phyloP scores from a whole-genome alignment of 768 basidiomycete genomes.

The Cubamyces sp. region DNA sequence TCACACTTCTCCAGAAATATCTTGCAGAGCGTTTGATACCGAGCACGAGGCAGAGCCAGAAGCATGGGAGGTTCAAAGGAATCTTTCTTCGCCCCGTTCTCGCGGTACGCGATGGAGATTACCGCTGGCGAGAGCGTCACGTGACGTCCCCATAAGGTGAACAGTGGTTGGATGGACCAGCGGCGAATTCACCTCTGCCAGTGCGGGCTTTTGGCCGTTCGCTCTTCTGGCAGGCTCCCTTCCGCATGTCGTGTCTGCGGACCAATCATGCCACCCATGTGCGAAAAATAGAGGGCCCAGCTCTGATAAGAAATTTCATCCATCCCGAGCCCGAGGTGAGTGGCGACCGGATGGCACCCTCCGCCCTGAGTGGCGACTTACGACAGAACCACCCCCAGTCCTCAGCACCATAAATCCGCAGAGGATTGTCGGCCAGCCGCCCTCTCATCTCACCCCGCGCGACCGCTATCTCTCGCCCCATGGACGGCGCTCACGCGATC shows the following conservation, averaged over 20 bases:
- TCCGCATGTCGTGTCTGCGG: slow-evolving; percentile 3
- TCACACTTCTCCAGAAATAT: slow-evolving; percentile 4
- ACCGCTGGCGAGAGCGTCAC: slow-evolving; percentile 9
- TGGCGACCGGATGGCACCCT: neutral
- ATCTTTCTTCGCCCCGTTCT: slow-evolving; percentile 5
- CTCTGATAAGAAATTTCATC: slow-evolving; percentile 25
- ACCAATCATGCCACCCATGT: slow-evolving; percentile 33
- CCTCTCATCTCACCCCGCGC: neutral
- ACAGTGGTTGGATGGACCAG: slow-evolving; percentile 3
- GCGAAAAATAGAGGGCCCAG: slow-evolving; percentile 5
- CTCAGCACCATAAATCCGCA: slow-evolving; percentile 9
- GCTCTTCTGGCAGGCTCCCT: slow-evolving; percentile 19
- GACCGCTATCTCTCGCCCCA: slow-evolving; percentile 3
- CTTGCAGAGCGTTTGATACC: slow-evolving; percentile 5
- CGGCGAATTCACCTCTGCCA: slow-evolving; percentile 6
- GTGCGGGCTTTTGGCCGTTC: slow-evolving; percentile 40
- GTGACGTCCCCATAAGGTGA: slow-evolving; percentile 5
- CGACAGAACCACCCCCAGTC: slow-evolving; percentile 5
- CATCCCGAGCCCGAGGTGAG: neutral
- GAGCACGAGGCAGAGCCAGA: slow-evolving; percentile 11
- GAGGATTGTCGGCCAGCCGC: neutral
- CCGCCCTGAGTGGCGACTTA: neutral
- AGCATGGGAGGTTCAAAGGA: slow-evolving; percentile 3
- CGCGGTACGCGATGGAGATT: slow-evolving; percentile 17
- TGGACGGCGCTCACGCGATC: slow-evolving; percentile 26